A percentile compares a stretch with the other conserved stretches of the same genome.
Conservation (phyloP, 352 stramenopile species). For the Peronospora belbahrii region DNA sequence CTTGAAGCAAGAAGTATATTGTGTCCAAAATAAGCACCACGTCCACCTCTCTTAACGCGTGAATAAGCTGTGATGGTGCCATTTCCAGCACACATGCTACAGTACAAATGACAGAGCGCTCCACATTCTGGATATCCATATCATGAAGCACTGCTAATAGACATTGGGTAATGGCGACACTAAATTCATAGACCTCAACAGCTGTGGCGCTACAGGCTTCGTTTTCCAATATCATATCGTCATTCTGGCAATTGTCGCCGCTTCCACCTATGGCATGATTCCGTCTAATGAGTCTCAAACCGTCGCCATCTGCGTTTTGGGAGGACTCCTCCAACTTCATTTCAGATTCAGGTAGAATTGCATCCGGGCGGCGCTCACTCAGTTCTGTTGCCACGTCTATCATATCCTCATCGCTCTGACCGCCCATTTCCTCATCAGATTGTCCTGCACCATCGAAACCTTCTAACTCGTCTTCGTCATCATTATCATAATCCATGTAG, state of each 20-base stretch:
- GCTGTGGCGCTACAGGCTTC: slow-evolving; percentile 22
- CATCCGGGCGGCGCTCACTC: slow-evolving; percentile 28
- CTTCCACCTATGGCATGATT: slow-evolving; percentile 4
- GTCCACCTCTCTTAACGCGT: slow-evolving; percentile 36
- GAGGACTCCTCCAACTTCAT: slow-evolving; percentile 13
- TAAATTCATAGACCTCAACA: slow-evolving; percentile 44
- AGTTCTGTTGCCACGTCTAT: slow-evolving; percentile 1
- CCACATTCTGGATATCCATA: slow-evolving; percentile 63
- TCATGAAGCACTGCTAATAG: slow-evolving; percentile 44
- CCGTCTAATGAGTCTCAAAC: background rate
- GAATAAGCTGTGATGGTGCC: slow-evolving; percentile 50
- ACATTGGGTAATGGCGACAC: slow-evolving; percentile 34
- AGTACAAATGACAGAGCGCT: slow-evolving; percentile 53
- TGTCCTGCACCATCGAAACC: slow-evolving; percentile 7
- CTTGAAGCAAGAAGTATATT: slow-evolving; percentile 63
- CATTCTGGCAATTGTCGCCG: slow-evolving; percentile 7
- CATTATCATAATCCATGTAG: slow-evolving; percentile 55
- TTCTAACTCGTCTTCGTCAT: slow-evolving; percentile 34
- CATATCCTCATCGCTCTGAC: slow-evolving; percentile 37
- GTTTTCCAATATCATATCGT: slow-evolving; percentile 4
- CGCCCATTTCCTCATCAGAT: slow-evolving; percentile 16
- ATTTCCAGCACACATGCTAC: slow-evolving; percentile 69
- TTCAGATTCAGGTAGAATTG: slow-evolving; percentile 31
- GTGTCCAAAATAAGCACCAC: slow-evolving; percentile 60
- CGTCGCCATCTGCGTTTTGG: background rate